phyloP scores from a whole-genome alignment of 352 stramenopile genomes.

The Globisporangium irregulare region DNA sequence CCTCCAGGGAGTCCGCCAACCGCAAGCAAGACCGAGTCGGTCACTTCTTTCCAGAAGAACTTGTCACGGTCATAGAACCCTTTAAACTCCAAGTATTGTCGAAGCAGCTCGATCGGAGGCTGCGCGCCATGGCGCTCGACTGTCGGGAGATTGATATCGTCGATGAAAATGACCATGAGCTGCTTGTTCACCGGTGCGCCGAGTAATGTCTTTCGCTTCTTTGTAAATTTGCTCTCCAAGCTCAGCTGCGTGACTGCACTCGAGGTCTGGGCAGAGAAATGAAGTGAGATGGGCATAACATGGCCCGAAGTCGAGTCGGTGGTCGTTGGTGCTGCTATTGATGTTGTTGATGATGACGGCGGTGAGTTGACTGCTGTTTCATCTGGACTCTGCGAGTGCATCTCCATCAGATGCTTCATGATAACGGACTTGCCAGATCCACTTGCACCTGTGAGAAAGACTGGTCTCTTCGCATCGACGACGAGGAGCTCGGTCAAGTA shows the following conservation, averaged over 20 bases:
- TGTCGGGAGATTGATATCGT: slow-evolving; percentile 91
- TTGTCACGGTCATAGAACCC: slow-evolving; percentile 83
- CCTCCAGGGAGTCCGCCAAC: slow-evolving; percentile 59
- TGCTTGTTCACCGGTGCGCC: slow-evolving; percentile 75
- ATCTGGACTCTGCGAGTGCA: slow-evolving; percentile 12
- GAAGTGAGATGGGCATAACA: slow-evolving; percentile 54
- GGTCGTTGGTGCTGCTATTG: not conserved
- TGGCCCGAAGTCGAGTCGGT: slow-evolving; percentile 16
- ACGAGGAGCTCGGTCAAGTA: slow-evolving; percentile 52
- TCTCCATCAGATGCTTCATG: slow-evolving; percentile 64
- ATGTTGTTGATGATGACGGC: not conserved
- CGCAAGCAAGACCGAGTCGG: slow-evolving; percentile 61
- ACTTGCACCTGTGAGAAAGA: slow-evolving; percentile 88
- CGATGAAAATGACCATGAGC: slow-evolving; percentile 81
- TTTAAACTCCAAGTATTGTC: slow-evolving; percentile 64
- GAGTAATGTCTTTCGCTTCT: slow-evolving; percentile 92
- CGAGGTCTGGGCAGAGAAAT: slow-evolving; percentile 87
- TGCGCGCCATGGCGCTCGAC: slow-evolving; percentile 71
- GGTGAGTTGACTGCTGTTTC: not conserved
- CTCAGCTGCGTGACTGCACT: slow-evolving; percentile 77
- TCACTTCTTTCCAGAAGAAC: slow-evolving; percentile 82
- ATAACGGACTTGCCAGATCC: slow-evolving; percentile 88
- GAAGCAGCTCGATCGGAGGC: slow-evolving; percentile 73
- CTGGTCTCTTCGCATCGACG: slow-evolving; percentile 57
- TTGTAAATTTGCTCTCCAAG: slow-evolving; percentile 88